A percentile compares a stretch with the other conserved stretches of the same genome.
Conservation (phyloP, 2,329 filamentous ascomycete species). For the Alternaria sp. region DNA sequence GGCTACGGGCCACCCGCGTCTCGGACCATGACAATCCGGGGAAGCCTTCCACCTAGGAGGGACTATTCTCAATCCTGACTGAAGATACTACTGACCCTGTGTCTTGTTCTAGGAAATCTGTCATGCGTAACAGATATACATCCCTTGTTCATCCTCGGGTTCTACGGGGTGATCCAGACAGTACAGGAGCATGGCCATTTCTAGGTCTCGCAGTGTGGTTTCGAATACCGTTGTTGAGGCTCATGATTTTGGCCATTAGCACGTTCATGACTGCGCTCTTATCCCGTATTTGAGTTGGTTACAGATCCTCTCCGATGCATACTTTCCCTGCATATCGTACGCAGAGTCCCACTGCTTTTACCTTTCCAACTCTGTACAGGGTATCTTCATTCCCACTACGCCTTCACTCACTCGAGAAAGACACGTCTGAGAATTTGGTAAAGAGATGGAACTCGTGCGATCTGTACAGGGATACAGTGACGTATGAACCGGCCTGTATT, state of each 20-base stretch:
- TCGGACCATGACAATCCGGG: constrained; percentile 5
- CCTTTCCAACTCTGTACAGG: background rate
- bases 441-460: background rate
- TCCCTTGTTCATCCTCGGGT: background rate
- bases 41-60: background rate
- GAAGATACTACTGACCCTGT: background rate
- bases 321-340: background rate
- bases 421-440: background rate
- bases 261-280: background rate
- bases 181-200: background rate
- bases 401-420: background rate
- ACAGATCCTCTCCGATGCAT: background rate
- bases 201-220: background rate
- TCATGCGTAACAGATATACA: background rate
- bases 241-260: background rate
- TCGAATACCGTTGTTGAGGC: background rate
- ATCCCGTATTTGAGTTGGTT: background rate
- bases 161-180: background rate
- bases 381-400: background rate
- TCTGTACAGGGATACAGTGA: background rate
- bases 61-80: background rate
- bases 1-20: constrained; percentile 2
- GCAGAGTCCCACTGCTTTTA: background rate
- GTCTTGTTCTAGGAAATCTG: background rate
- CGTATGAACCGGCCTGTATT: background rate